Percentiles rank a stretch among this genome's conserved stretches.
These are phyloP conservation scores for Exophiala bonariae DNA, from an alignment of 2,329 filamentous ascomycete genomes.

Conservation along the genomic window DNA sequence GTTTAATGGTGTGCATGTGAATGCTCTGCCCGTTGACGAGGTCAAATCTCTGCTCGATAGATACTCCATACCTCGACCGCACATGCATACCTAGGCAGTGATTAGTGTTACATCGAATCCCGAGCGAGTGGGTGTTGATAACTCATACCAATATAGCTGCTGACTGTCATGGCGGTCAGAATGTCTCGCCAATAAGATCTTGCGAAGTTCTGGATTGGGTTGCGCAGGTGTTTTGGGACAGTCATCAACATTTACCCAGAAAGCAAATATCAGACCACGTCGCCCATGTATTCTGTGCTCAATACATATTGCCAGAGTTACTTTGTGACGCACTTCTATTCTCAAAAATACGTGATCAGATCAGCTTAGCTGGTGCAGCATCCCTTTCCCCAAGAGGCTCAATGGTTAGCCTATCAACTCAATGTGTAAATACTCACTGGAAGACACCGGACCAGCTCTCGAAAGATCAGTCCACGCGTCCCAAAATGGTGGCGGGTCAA, in stretches of 20 bases:
- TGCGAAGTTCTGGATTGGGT: too few species aligned
- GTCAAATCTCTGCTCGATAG: slow-evolving; percentile 50
- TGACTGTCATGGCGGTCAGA: too few species aligned
- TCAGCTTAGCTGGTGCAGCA: not conserved
- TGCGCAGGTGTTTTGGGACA: not conserved
- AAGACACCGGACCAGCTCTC: not conserved
- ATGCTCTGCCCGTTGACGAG: slow-evolving; percentile 50
- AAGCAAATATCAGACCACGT: not conserved
- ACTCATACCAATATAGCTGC: too few species aligned
- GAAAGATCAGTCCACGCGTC: too few species aligned
- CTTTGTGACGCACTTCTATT: not conserved
- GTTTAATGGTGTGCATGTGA: slow-evolving; percentile 49
- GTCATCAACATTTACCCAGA: not conserved
- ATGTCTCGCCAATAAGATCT: too few species aligned
- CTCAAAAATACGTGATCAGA: not conserved
- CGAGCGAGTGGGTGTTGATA: too few species aligned
- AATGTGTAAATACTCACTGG: not conserved
- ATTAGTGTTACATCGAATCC: too few species aligned
- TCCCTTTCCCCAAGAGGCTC: not conserved
- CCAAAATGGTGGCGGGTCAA: too few species aligned
- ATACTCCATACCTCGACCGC: not conserved
- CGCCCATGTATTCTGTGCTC: not conserved
- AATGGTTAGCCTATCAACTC: not conserved
- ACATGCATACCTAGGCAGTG: too few species aligned
- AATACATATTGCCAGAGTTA: not conserved